These are phyloP conservation scores for Penicillium lagena DNA, from an alignment of 495 filamentous ascomycete genomes.

Conservation along the genomic window DNA sequence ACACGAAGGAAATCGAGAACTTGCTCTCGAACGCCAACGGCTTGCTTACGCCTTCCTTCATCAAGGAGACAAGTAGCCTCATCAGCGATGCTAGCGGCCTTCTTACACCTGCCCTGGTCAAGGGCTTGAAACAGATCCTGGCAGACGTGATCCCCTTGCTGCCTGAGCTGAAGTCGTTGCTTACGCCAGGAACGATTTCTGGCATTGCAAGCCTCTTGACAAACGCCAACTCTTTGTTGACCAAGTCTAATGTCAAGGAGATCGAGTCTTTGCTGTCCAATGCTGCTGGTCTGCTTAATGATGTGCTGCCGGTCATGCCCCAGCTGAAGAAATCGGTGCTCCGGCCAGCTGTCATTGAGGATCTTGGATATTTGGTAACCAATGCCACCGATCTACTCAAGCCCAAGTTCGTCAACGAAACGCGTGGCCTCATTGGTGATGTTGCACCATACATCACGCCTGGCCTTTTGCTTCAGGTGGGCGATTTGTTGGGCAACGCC, in stretches of 20 bases:
- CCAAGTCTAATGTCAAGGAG: constrained; percentile 22
- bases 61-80: constrained; percentile 31
- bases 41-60: constrained; percentile 26
- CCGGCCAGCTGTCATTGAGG: constrained; percentile 24
- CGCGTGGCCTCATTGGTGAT: not conserved
- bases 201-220: constrained; percentile 17
- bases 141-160: constrained; percentile 26
- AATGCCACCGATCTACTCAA: constrained; percentile 32
- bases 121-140: constrained; percentile 25
- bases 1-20: constrained; percentile 23
- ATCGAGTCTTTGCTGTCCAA: constrained; percentile 27
- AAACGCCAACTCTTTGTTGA: constrained; percentile 21
- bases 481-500: constrained; percentile 28
- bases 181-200: not conserved
- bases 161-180: constrained; percentile 17
- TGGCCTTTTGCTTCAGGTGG: constrained; percentile 17
- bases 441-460: constrained; percentile 33
- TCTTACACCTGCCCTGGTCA: constrained; percentile 27
- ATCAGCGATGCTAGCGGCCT: constrained; percentile 29
- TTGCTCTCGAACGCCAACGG: constrained; percentile 34
- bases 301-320: constrained; percentile 8
- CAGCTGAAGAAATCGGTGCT: constrained; percentile 14
- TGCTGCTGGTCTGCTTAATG: constrained; percentile 24
- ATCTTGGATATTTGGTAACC: constrained; percentile 29
- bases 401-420: constrained; percentile 26